Base-by-base conservation (phyloP, 2,329 filamentous ascomycete genomes). In the Penicillium sp. region DNA sequence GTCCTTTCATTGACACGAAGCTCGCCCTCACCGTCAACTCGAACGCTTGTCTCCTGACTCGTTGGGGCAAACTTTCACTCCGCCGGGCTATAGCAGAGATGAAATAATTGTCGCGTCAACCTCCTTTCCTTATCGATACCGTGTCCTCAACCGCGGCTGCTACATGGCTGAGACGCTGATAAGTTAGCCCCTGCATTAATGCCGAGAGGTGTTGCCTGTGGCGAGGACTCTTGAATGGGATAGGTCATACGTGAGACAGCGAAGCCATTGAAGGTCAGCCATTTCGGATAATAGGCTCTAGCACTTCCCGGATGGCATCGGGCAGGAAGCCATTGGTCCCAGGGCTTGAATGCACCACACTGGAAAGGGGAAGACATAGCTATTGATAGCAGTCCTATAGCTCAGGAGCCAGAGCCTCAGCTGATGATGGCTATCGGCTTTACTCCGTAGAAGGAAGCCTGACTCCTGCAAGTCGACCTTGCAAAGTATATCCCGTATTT, bases 151-250 rank as follows among this genome's bases (percentile, higher is more conserved):
- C 45, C 29, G 13, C 6, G 2, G 22, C 29, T 6, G 5, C 47
- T 21, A 22, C 29, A 29, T 29, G 21, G 24, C 34, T 38, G 27
- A 45, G 32, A 34, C 13, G 24, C 21, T 45, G 34, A 45, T 44
- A 32, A 41, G 8, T 21, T 11, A 21, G n/a, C 46, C 51, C 51
- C 46, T 54, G 51, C 51, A 50, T 54, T 21, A 45, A 39, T 34
- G 16, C 18, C 32, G 13, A 24, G 36, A 49, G 16, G 10, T 36
- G 32, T 10, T 45, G 13, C 18, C 41, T 50, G 40, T 18, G 32
- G 8, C n/a, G 29, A 22, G 11, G 11, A 32, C n/a, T 34, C 40
- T 40, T 21, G 24, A 14, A 16, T 40, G 18, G 16, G 10, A 39
- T 32, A 45, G 32, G 14, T 39, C 45, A 53, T 45, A 39, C 46